Conservation (phyloP, 1,139 yeast genomes). For the Zygosaccharomyces pseudobailii region DNA sequence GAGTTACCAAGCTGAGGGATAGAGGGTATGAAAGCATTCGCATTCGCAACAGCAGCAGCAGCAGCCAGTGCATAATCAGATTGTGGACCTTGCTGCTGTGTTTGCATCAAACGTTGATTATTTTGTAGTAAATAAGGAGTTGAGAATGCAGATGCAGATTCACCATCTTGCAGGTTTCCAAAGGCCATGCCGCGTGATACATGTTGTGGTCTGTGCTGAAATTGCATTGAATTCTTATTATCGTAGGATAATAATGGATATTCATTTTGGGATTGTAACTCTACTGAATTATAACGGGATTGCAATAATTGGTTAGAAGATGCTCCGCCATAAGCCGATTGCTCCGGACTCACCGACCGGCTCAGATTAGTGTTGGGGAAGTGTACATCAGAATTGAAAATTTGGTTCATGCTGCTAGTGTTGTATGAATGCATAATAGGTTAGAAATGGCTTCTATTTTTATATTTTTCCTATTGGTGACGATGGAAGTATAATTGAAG, state of each 20-base stretch:
- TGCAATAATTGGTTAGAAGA: neutral
- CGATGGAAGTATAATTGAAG: neutral
- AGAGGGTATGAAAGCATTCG: constrained; percentile 18
- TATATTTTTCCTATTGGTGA: too few relatives aligned
- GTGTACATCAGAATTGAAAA: constrained; percentile 11
- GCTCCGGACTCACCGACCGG: constrained; percentile 4
- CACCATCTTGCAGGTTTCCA: constrained; percentile 3
- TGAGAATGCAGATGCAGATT: constrained; percentile 14
- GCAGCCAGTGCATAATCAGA: constrained; percentile 10
- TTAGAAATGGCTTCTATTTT: neutral
- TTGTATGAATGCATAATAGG: constrained; percentile 10
- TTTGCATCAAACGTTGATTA: constrained; percentile 1
- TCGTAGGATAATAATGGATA: neutral
- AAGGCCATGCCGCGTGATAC: neutral
- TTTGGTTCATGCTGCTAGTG: constrained; percentile 10
- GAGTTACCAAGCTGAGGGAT: constrained; percentile 23
- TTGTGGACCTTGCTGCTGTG: neutral
- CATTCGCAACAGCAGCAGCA: constrained; percentile 24
- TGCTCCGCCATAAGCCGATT: neutral
- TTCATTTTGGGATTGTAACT: neutral
- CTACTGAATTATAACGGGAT: neutral
- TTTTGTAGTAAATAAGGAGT: constrained; percentile 11
- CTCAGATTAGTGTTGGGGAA: constrained; percentile 1
- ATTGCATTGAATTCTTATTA: neutral
- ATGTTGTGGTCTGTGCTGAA: constrained; percentile 3